Base-by-base conservation (phyloP, 345 rosid species). In the Nasturtium officinale region DNA sequence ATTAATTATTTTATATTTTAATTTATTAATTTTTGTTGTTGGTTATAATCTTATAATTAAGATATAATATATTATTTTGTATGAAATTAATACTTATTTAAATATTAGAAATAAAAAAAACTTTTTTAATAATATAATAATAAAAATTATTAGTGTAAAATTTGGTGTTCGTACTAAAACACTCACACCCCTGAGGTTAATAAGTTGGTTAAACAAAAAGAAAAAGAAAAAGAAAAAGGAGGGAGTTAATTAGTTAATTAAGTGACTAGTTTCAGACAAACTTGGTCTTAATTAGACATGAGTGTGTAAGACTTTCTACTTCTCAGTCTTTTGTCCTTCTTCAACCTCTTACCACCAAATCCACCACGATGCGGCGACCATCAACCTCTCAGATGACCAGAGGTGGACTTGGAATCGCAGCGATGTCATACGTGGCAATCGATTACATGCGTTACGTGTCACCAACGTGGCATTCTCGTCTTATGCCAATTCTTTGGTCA, bases 361-460 rank as follows among this genome's bases (percentile, higher is more conserved):
- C 79, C 65, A n/a, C 60, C 42, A 33, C 37, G 74, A 86, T 78
- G 90, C 78, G 74, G 81, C 79, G 63, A 75, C 69, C 67, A 47
- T 43, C 79, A 73, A 73, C 77, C 56, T 45, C 65, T 26, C 45
- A 30, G 45, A 54, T 67, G 73, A 15, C 73, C 52, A 40, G 78
- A 71, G 85, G 89, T 6, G 96, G 99, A 52, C 77, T 94, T 11
- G 97, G 99, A 8, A 42, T 84, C 62, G 96, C 91, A 25, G 97
- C 99, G 35, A 72, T 91, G 10, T 81, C 90, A 37, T 94, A 94
- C 63, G 88, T 94, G 53, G 86, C 85, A 52, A 77, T 94, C 13
- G 97, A 94, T 79, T 94, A 94, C 75, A 82, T 94, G 61, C 89
- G 97, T 33, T 84, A 83, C 83, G 73, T 88, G 33, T 91, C 96